phyloP scores from a whole-genome alignment of 176 grass and related monocot genomes.

The Lolium rigidum region DNA sequence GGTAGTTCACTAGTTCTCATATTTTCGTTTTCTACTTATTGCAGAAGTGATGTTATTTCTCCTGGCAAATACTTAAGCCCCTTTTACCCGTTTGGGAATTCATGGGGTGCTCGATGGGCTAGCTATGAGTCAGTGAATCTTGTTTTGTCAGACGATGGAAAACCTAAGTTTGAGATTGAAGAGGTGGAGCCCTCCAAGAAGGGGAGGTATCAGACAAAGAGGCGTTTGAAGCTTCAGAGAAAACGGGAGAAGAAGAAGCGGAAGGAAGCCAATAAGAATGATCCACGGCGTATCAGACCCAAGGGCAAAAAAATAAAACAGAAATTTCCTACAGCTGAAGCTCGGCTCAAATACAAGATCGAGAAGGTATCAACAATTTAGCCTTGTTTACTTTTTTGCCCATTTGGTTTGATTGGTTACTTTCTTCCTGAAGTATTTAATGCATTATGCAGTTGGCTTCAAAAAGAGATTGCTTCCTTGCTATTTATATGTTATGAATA shows the following conservation, averaged over 20 bases:
- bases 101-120: constrained; percentile 46
- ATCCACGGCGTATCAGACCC: constrained; percentile 74
- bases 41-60: constrained; percentile 46
- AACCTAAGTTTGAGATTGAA: constrained; percentile 82
- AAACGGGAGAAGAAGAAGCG: constrained; percentile 78
- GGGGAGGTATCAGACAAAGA: constrained; percentile 75
- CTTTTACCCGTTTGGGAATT: constrained; percentile 34
- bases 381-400: neutral
- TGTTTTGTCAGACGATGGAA: constrained; percentile 78
- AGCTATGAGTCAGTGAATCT: constrained; percentile 77
- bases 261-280: constrained; percentile 85
- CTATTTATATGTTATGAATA: constrained; percentile 3
- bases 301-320: constrained; percentile 87
- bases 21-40: constrained; percentile 8
- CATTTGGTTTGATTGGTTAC: constrained; percentile 15
- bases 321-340: constrained; percentile 79
- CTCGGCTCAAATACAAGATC: constrained; percentile 87
- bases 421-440: constrained; percentile 24
- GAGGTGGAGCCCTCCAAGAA: constrained; percentile 78
- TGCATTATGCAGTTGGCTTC: neutral
- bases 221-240: constrained; percentile 76
- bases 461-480: neutral
- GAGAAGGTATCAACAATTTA: constrained; percentile 65
- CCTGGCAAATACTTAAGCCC: constrained; percentile 41
- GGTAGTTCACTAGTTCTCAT: constrained; percentile 6